Evolutionary conservation across 257 asterid species (phyloP).

Genomic region (Solanum virginianum): DNA sequence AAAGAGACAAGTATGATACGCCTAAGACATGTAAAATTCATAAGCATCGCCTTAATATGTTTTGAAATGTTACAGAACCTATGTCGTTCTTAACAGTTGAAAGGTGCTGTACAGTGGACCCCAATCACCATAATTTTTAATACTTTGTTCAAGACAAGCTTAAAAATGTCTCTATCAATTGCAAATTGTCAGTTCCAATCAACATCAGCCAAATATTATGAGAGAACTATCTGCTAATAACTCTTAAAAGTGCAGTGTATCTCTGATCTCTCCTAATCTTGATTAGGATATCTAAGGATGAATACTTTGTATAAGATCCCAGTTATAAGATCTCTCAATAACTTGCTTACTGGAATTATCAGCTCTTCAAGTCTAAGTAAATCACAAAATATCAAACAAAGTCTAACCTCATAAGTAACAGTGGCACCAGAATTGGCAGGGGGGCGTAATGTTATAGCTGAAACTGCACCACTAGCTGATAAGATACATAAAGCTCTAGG

Average conservation of each 20-base stretch:
- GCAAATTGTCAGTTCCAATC: background rate
- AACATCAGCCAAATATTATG: background rate
- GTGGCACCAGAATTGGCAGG: conserved; percentile 51
- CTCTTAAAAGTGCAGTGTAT: background rate
- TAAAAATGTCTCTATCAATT: background rate
- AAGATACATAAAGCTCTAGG: conserved; percentile 86
- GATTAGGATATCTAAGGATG: background rate
- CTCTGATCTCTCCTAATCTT: background rate
- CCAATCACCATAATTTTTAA: background rate
- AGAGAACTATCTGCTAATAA: background rate
- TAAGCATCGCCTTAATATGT: background rate
- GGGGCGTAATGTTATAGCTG: conserved; percentile 64
- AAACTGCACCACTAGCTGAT: conserved; percentile 80
- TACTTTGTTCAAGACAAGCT: background rate
- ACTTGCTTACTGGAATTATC: background rate
- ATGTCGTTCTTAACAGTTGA: background rate
- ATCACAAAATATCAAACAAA: background rate
- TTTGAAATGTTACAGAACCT: background rate
- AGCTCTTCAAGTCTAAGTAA: background rate
- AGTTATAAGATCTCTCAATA: background rate
- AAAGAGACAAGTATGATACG: background rate
- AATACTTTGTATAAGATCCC: background rate
- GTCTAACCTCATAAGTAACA: conserved; percentile 73
- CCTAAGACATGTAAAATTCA: background rate
- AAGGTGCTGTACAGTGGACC: background rate